Base-by-base conservation (phyloP, 371 early-diverging fungal genomes). In the Mortierella polycephala region DNA sequence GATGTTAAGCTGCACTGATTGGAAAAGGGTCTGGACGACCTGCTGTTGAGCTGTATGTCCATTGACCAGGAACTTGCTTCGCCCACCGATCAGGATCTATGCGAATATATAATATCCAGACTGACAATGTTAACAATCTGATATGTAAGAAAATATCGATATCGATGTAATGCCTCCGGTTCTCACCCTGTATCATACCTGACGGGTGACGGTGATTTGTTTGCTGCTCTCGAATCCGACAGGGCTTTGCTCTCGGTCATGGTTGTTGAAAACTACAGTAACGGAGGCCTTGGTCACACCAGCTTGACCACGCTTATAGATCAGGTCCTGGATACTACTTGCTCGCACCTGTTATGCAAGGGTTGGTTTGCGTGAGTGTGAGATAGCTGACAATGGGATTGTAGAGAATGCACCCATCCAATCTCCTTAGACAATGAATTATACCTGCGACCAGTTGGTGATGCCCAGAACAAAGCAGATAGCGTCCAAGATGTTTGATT, bases 401-500 rank as follows among this genome's bases (percentile, higher is more conserved):
- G 49, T 2, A 55, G 45, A 11, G 7, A 9, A 44, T 30, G 30
- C 4, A 2, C 30, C 30, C 30, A 30, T 30, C 1, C 30, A 30
- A 30, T 30, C 30, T 30, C 4, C 30, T 4, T 30, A 30, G 30
- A 30, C 30, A 30, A 30, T 7, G 39, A 11, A 60, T 57, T 81
- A 65, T 88, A 94, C 94, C 81, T 93, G 93, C 14, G 92, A 88
- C 57, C 95, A 83, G 65, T 95, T 95, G 62, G 95, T 93, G 56
- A 99, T 96, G 21, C 99, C 99, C 21, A 99, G 87, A 7, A 96
- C 99, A 86, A 99, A 99, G 77, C 99, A 97, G 74, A 99, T 98
- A 30, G 99, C 98, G 82, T 99, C 99, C 37, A 99, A 86, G 59
- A 99, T 95, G 85, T 99, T 99, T 20, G 98, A 98, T 83, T 99